Evolutionary conservation across 306 rosid species (phyloP), one percentile per base, ranked within the genome.

Genomic region (Malus orientalis): DNA sequence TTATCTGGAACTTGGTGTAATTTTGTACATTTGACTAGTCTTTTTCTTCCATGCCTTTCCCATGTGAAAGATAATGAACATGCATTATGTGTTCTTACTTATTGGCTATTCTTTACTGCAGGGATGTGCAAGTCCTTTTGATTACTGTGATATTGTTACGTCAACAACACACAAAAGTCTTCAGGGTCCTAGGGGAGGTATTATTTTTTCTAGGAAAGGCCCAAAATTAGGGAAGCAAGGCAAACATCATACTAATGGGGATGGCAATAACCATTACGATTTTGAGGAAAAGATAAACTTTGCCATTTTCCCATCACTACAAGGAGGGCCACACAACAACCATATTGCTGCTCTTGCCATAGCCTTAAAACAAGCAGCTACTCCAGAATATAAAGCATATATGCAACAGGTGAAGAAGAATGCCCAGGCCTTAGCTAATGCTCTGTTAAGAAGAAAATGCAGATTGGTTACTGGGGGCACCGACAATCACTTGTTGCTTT

Each of bases 151-250:
- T 88, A 75, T 91, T 67, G 91, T 90, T 36, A 87, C 98, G 32
- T 94, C 96, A 71, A 92, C 96, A 49, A 94, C 95, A 22, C 91
- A 94, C 94, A 94, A 94, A 85, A 88, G 97, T 79, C 96, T 90
- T 71, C 83, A 88, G 57, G 98, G 95, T 78, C 95, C 96, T 67
- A 88, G 96, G 86, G 93, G 97, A 75, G 97, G 98, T 64, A 89
- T 93, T 33, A 33, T 33, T 33, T 73, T 91, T 93, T 78, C 88
- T 70, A 84, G 96, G 80, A 91, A 74, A 81, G 97, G 92, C 67
- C 6, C 84, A 40, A 91, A 86, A 85, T 76, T 85, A 60, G 76
- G 84, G 82, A 88, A 78, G 75, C 97, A 86, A 83, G 90, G 88
- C 55, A 69, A 78, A 60, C 76, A 70, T 81, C 85, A 58, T 59